Evolutionary conservation across 805 yeast genomes (phyloP).

Genomic region (Citeromyces matritensis): DNA sequence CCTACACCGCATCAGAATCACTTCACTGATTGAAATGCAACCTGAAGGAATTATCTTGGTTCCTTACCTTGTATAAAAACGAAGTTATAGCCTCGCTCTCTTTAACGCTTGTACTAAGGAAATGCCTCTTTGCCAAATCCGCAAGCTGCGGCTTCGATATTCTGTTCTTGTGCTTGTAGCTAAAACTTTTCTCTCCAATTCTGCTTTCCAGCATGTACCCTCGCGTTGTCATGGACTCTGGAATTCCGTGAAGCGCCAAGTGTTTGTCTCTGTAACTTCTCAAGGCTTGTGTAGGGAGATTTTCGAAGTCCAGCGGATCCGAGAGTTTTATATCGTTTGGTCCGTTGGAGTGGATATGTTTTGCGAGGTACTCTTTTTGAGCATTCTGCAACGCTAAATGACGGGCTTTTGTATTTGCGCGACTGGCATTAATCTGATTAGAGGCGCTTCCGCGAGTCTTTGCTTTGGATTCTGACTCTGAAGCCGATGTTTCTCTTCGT

Average conservation of each 20-base stretch:
- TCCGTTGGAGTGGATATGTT: constrained; percentile 62
- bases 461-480: constrained; percentile 15
- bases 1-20: too few species aligned
- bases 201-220: constrained; percentile 61
- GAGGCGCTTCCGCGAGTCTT: constrained; percentile 16
- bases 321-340: constrained; percentile 37
- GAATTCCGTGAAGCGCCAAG: constrained; percentile 29
- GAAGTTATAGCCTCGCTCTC: constrained; percentile 83
- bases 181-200: constrained; percentile 56
- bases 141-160: constrained; percentile 49
- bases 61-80: constrained; percentile 73
- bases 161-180: constrained; percentile 23
- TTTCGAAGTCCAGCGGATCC: constrained; percentile 57
- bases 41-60: constrained; percentile 30
- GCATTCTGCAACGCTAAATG: constrained; percentile 51
- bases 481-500: constrained; percentile 3
- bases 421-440: constrained; percentile 11
- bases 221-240: constrained; percentile 46
- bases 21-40: constrained; percentile 10
- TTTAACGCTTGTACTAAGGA: constrained; percentile 34
- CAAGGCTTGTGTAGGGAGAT: constrained; percentile 45
- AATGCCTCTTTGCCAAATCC: constrained; percentile 50
- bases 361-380: constrained; percentile 51
- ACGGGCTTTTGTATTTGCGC: constrained; percentile 44
- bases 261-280: constrained; percentile 47